phyloP scores from a whole-genome alignment of 163 green algal species.

The Scenedesmus sp. region DNA sequence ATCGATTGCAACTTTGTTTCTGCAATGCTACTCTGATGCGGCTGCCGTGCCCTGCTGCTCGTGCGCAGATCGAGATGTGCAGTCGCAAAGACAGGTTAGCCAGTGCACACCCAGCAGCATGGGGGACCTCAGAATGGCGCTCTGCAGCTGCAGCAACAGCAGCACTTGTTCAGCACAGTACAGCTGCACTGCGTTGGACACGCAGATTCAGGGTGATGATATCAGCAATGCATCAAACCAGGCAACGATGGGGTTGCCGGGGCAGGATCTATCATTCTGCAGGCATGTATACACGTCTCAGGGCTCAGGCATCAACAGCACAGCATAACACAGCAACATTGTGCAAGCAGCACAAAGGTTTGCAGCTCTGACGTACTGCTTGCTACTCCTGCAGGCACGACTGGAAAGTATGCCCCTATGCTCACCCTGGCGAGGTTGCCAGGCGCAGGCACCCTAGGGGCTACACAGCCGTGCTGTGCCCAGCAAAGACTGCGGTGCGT shows the following conservation, averaged over 20 bases:
- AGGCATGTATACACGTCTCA: not conserved
- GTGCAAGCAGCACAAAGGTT: not conserved
- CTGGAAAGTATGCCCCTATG: conserved; percentile 53
- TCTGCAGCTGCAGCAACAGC: not conserved
- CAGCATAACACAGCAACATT: not conserved
- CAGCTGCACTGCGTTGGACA: not conserved
- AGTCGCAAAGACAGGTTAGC: conserved; percentile 49
- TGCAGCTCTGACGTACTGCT: not conserved
- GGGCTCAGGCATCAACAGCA: not conserved
- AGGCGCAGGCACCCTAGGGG: conserved; percentile 33
- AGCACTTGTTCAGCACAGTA: not conserved
- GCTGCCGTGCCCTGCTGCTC: not conserved
- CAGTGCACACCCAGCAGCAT: not conserved
- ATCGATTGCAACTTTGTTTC: not conserved
- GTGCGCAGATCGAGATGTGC: conserved; percentile 40
- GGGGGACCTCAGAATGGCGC: not conserved
- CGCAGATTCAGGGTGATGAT: no score
- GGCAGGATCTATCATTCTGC: not conserved
- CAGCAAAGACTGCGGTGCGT: conserved; percentile 47
- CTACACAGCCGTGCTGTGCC: conserved; percentile 52
- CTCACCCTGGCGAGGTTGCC: conserved; percentile 44
- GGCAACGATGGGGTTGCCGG: not conserved
- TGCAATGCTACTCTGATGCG: not conserved
- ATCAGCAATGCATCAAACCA: not conserved
- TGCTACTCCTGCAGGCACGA: conserved; percentile 18